Conservation (phyloP, 2,329 filamentous ascomycete genomes). For the Fusarium coicis region DNA sequence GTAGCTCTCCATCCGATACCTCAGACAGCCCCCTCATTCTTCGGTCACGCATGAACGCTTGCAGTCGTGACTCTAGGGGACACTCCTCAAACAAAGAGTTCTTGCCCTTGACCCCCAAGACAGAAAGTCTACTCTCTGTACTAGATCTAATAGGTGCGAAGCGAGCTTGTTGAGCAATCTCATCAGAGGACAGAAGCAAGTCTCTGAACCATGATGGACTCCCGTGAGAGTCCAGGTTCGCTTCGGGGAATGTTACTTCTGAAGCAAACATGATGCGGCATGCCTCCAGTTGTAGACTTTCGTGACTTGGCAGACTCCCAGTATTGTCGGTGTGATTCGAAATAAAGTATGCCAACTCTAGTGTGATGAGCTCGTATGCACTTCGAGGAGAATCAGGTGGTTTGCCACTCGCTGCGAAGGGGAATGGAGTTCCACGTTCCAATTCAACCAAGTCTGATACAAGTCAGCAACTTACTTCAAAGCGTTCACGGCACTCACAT, state of each 20-base stretch:
- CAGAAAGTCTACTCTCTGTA: constrained; percentile 20
- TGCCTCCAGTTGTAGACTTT: constrained; percentile 24
- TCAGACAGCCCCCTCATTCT: background rate
- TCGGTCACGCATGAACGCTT: constrained; percentile 2
- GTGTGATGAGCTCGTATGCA: constrained; percentile 37
- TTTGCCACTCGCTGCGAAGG: constrained; percentile 27
- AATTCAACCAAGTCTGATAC: constrained; percentile 32
- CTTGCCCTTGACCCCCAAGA: constrained; percentile 26
- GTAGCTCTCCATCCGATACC: constrained; percentile 8
- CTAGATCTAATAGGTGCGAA: constrained; percentile 26
- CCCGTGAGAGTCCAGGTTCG: constrained; percentile 2
- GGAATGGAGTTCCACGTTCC: constrained; percentile 32
- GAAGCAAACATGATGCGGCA: constrained; percentile 38
- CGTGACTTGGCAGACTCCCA: constrained; percentile 23
- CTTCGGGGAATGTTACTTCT: constrained; percentile 23
- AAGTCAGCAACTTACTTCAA: background rate
- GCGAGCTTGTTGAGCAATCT: constrained; percentile 19
- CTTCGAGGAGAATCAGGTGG: constrained; percentile 34
- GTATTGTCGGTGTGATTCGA: constrained; percentile 24
- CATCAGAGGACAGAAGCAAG: constrained; percentile 15
- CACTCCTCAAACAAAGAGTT: constrained; percentile 29
- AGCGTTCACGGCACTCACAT: constrained; percentile 38
- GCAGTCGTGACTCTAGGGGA: constrained; percentile 20
- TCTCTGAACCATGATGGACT: constrained; percentile 27
- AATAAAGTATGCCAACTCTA: constrained; percentile 37